Percentiles rank a stretch among this genome's conserved stretches.
Evolutionary conservation across 306 rosid species (phyloP).

Genomic region (Aeschynomene evenia): DNA sequence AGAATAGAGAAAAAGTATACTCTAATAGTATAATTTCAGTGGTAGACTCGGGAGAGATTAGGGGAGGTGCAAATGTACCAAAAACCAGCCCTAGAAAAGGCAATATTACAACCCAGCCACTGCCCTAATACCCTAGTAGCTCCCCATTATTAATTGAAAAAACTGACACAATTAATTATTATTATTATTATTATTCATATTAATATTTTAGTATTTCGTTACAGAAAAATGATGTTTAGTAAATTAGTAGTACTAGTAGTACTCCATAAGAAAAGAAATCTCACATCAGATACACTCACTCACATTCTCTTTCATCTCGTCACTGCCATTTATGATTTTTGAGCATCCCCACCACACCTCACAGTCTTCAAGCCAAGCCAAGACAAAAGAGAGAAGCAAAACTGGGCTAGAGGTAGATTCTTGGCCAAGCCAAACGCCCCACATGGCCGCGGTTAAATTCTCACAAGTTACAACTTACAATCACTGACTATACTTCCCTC

Average conservation of each 20-base stretch:
- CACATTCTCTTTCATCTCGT: constrained; percentile 1
- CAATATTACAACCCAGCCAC: constrained; percentile 23
- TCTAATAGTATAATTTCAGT: background rate
- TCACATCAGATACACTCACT: constrained; percentile 2
- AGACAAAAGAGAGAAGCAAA: background rate
- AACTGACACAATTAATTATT: constrained; percentile 39
- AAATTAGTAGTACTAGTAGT: background rate
- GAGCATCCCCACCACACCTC: constrained; percentile 30
- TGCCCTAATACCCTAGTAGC: constrained; percentile 6
- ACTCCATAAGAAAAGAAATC: constrained; percentile 27
- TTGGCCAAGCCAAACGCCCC: constrained; percentile 12
- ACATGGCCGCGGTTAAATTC: constrained; percentile 27
- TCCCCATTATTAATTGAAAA: constrained; percentile 40
- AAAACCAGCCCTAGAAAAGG: background rate
- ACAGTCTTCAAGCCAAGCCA: constrained; percentile 22
- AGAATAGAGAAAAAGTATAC: background rate
- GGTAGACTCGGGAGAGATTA: background rate
- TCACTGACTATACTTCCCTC: background rate
- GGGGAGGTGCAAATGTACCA: constrained; percentile 12
- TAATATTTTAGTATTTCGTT: too few species aligned
- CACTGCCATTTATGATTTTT: constrained; percentile 24
- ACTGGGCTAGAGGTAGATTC: constrained; percentile 16
- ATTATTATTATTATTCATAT: constrained; percentile 28
- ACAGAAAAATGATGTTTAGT: too few species aligned
- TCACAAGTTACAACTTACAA: constrained; percentile 10